Conservation (phyloP, 2,329 filamentous ascomycete genomes). For the Sarocladiaceae sp. region DNA sequence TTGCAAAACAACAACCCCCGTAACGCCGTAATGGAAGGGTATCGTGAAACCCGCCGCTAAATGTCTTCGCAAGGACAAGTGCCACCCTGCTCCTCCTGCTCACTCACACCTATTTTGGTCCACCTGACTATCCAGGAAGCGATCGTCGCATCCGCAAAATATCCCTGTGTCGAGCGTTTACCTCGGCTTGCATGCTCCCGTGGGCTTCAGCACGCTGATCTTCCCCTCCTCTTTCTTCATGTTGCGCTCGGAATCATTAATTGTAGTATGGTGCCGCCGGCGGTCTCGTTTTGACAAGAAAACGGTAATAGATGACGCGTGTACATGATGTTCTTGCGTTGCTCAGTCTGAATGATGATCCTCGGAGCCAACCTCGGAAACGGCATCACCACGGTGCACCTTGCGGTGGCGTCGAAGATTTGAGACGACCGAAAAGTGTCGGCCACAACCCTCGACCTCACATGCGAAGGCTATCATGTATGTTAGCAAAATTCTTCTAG, state of each 20-base stretch:
- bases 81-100: neutral
- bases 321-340: no score
- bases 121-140: slow-evolving; percentile 5
- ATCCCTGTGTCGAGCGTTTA: neutral
- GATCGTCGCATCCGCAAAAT: neutral
- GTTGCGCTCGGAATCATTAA: no score
- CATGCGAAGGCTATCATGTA: slow-evolving; percentile 71
- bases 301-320: no score
- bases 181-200: neutral
- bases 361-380: slow-evolving; percentile 57
- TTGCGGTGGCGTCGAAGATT: slow-evolving; percentile 93
- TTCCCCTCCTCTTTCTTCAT: neutral
- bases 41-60: slow-evolving; percentile 4
- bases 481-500: neutral
- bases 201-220: neutral
- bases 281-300: no score
- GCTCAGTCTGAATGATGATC: slow-evolving; percentile 56
- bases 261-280: no score
- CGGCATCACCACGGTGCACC: slow-evolving; percentile 71
- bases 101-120: neutral
- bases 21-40: slow-evolving; percentile 9
- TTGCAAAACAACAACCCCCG: neutral
- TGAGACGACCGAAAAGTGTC: slow-evolving; percentile 95
- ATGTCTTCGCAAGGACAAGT: neutral
- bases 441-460: slow-evolving; percentile 88